Conservation (phyloP, 108 stramenopile species). For the Nannochloropsis salina region DNA sequence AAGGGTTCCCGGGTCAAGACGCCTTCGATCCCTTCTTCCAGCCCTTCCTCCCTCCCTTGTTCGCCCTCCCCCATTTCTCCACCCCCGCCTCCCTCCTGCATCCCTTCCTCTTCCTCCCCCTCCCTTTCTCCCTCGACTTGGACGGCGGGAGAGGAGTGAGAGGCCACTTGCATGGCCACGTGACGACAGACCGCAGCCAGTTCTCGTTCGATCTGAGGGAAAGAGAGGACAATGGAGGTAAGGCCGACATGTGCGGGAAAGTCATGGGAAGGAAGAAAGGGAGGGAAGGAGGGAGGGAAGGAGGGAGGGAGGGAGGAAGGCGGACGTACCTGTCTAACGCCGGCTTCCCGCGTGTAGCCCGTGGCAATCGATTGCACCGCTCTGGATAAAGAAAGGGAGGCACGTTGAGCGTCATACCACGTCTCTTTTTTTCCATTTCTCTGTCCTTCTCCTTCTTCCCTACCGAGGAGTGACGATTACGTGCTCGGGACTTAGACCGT, state of each 20-base stretch:
- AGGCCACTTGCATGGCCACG: not conserved
- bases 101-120: not conserved
- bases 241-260: not conserved
- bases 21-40: not conserved
- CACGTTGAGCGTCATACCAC: not conserved
- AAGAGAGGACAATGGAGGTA: not conserved
- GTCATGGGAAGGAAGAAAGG: not conserved
- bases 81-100: not conserved
- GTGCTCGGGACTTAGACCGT: not conserved
- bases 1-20: not conserved
- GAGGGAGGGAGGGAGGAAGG: not conserved
- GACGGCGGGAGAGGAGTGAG: not conserved
- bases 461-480: not conserved
- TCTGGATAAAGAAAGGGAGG: not conserved
- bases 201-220: slow-evolving; percentile 35
- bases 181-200: slow-evolving; percentile 33
- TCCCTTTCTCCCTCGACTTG: not conserved
- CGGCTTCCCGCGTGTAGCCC: slow-evolving; percentile 45
- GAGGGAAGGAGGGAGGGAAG: not conserved
- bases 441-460: not conserved
- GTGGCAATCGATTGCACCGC: slow-evolving; percentile 29
- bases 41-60: not conserved
- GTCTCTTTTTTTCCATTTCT: not conserved
- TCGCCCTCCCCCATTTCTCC: not conserved
- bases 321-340: slow-evolving; percentile 20